Conservation (phyloP, 164 flowering plant genomes). For the Kingdonia uniflora region DNA sequence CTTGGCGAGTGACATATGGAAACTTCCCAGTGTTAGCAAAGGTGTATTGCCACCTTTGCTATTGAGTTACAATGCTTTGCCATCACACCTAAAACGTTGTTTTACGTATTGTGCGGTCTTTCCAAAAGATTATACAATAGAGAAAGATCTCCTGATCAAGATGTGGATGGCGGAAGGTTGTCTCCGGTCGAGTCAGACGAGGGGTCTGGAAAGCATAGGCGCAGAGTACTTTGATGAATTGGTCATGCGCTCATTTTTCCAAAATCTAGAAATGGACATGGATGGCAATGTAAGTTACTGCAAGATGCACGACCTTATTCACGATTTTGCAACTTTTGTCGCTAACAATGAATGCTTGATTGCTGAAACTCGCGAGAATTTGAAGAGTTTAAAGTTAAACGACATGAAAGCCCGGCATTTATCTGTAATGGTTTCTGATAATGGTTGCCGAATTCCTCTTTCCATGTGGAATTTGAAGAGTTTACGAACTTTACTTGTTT, state of each 20-base stretch:
- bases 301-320: constrained; percentile 10
- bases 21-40: no score
- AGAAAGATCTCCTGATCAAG: background rate
- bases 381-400: no score
- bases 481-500: no score
- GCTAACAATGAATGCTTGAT: background rate
- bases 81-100: background rate
- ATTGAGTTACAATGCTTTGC: background rate
- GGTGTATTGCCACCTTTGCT: background rate
- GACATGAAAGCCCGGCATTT: background rate
- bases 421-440: background rate
- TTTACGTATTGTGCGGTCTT: background rate
- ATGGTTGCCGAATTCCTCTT: background rate
- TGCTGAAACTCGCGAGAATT: no score
- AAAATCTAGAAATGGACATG: background rate
- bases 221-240: background rate
- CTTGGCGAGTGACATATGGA: no score
- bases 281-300: constrained; percentile 1
- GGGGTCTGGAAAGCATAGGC: background rate
- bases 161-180: background rate
- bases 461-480: no score
- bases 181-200: background rate
- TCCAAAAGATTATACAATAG: background rate
- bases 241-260: background rate
- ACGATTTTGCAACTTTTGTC: background rate